These are phyloP conservation scores for Bipolaris sorokiniana DNA, from an alignment of 2,329 filamentous ascomycete species.

Conservation along the genomic window DNA sequence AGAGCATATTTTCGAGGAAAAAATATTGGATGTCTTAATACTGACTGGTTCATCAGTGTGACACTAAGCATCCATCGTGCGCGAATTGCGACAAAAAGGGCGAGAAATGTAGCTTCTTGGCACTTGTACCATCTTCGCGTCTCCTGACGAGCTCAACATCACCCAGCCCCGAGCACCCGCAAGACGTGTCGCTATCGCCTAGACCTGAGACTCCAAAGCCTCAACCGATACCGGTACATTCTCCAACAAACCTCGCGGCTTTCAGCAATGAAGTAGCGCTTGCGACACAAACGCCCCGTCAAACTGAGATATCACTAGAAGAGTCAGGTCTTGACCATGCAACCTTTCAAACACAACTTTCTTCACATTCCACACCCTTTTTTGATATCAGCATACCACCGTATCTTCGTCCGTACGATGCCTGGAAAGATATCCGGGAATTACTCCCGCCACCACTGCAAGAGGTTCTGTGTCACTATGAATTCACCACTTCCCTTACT, in stretches of 20 bases:
- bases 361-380: neutral
- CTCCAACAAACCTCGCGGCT: conserved; percentile 8
- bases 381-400: conserved; percentile 28
- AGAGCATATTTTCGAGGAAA: conserved; percentile 35
- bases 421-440: conserved; percentile 38
- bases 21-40: neutral
- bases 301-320: conserved; percentile 16
- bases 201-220: conserved; percentile 5
- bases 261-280: conserved; percentile 16
- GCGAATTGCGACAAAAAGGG: conserved; percentile 42
- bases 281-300: conserved; percentile 15
- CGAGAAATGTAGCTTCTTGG: conserved; percentile 43
- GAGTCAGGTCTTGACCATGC: neutral
- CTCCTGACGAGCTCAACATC: conserved; percentile 27
- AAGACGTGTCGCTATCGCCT: conserved; percentile 6
- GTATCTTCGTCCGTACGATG: conserved; percentile 33
- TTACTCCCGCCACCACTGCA: conserved; percentile 32
- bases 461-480: conserved; percentile 43
- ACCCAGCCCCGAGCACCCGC: conserved; percentile 10
- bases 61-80: conserved; percentile 41
- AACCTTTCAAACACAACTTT: neutral
- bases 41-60: conserved; percentile 39
- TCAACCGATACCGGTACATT: neutral
- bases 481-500: conserved; percentile 42
- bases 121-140: conserved; percentile 40